Base-by-base conservation (phyloP, 306 rosid species). In the Dalbergia cochinchinensis region DNA sequence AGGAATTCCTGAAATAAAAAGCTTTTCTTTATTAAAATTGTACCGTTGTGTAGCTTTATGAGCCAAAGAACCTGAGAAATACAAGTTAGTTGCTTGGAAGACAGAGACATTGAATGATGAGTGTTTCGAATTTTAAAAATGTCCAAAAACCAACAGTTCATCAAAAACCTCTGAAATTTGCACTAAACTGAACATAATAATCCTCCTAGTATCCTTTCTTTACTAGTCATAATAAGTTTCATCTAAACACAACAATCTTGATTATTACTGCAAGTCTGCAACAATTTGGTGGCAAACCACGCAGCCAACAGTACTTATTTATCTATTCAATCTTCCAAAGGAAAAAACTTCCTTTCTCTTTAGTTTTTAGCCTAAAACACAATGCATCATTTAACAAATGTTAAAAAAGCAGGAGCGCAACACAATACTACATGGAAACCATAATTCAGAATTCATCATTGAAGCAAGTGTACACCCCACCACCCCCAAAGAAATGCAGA, bases 1-100 rank as follows among this genome's bases (percentile, higher is more conserved):
- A 83, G 97, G 91, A 86, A 85, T 35, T 91, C 99, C 97, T 92
- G 98, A 94, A 90, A 94, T 81, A 82, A 88, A 88, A 91, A 88
- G 80, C 83, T 77, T 78, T 85, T 42, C 84, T 78, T 78, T 78
- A 89, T 89, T 87, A 94, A 83, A 84, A 78, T 41, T 86, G 78
- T 75, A 81, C 80, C 66, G 53, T 76, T 69, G 73, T 35, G 81
- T 63, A 74, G 83, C 71, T 79, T 83, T 51, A 55, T 80, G 82
- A 48, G 88, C 78, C 84, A 88, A 85, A 70, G 79, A 74, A 80
- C 80, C 83, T 22, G 45, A 78, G 59, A 77, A 78, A 77, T 72
- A 65, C 71, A 87, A 76, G 80, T 63, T 77, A 84, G 68, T 60
- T 33, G 44, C 67, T 68, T 61, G 39, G 69, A 65, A 83, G 73